Evolutionary conservation across 2,329 filamentous ascomycete species (phyloP), one percentile per base, ranked within the genome.

Genomic region (Metarhizium album): DNA sequence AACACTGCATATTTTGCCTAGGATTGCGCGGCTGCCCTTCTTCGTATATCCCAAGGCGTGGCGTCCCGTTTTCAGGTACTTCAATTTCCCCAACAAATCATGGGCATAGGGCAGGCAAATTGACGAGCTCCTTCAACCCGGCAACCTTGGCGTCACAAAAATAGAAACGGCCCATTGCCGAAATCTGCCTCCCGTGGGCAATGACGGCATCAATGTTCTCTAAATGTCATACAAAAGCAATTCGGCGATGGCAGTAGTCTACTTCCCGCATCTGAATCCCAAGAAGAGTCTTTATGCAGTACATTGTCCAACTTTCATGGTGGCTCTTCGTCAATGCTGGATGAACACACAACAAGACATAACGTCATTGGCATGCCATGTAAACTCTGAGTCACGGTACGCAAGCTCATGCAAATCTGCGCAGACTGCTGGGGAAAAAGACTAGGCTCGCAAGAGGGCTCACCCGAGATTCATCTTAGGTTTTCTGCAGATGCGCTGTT

Each of bases 381-480:
- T 24, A 24, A 18, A 9, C 3, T 48, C 24, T 47, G 51, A n/a
- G 45, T 45, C 40, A 53, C 48, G 51, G 50, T 35, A 33, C 51
- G 35, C 51, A 43, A 45, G 31, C 37, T 2, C 29, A n/a, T 22
- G 42, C 40, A 43, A 13, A 18, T 16, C 22, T 23, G 11, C 5
- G 40, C 7, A 40, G 18, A 40, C 16, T 18, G 3, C 40, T 23
- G 22, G n/a, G 11, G 22, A 24, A 7, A 9, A 4, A 43, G 7
- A 43, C 8, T 23, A 23, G 3, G 6, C n/a, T 24, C 22, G 16
- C 22, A 43, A 24, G 16, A 43, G n/a, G n/a, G 20, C 22, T 23
- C 20, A 43, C 20, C 40, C 24, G 22, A 8, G 22, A 14, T 33
- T 40, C n/a, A 49, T 40, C 35, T 27, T 48, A 38, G 18, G 18